Conservation (phyloP, 2,329 filamentous ascomycete species). For the Apiospora koreana region DNA sequence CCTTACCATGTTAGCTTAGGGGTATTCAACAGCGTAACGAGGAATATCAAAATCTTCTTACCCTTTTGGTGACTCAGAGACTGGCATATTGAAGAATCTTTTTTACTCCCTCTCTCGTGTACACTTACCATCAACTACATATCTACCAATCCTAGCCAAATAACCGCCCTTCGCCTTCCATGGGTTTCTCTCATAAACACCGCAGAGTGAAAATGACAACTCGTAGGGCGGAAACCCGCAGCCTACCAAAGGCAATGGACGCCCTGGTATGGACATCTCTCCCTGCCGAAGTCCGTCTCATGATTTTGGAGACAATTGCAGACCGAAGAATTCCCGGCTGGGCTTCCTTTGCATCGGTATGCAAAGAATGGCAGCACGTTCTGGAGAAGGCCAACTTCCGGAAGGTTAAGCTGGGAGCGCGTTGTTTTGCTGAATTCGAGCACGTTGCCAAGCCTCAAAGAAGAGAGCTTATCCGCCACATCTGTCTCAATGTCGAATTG, state of each 20-base stretch:
- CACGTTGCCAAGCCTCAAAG: slow-evolving; percentile 19
- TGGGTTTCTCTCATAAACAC: neutral
- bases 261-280: neutral
- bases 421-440: slow-evolving; percentile 24
- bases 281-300: slow-evolving; percentile 32
- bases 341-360: slow-evolving; percentile 34
- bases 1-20: neutral
- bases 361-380: slow-evolving; percentile 33
- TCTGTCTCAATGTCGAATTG: slow-evolving; percentile 33
- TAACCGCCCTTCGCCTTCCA: neutral
- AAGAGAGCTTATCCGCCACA: slow-evolving; percentile 28
- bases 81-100: too few species aligned
- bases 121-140: too few species aligned
- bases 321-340: slow-evolving; percentile 31
- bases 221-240: neutral
- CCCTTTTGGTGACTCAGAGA: too few species aligned
- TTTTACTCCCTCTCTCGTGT: too few species aligned
- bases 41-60: too few species aligned
- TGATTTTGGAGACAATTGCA: slow-evolving; percentile 31
- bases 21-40: too few species aligned
- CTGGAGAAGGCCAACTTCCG: slow-evolving; percentile 32
- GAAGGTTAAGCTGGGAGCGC: slow-evolving; percentile 25
- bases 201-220: neutral
- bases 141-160: too few species aligned
- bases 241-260: neutral